phyloP scores from a whole-genome alignment of 2,329 filamentous ascomycete species.

The Colletotrichum sp. region DNA sequence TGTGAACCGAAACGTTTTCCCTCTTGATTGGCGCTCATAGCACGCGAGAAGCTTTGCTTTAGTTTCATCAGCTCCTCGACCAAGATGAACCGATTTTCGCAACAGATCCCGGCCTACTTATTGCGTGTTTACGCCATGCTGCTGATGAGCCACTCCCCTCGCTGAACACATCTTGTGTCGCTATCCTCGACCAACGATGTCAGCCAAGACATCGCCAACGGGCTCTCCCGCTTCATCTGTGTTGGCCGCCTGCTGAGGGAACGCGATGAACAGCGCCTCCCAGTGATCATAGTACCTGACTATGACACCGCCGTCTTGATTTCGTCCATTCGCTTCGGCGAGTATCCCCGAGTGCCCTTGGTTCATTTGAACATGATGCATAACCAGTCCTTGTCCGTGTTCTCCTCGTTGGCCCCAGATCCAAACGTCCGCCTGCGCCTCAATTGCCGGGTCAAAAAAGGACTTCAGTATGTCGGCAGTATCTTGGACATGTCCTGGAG shows the following conservation, averaged over 20 bases:
- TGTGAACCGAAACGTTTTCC: not conserved
- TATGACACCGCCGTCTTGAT: not conserved
- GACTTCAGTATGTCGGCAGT: not conserved
- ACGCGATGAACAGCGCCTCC: not conserved
- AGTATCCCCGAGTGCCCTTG: not conserved
- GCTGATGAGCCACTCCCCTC: fast-evolving
- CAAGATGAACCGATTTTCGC: fast-evolving
- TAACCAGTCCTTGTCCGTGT: not conserved
- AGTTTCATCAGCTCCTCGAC: fast-evolving
- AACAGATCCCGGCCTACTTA: fast-evolving
- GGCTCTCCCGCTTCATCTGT: not conserved
- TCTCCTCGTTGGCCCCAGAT: not conserved
- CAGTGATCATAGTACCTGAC: not conserved
- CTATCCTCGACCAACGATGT: not conserved
- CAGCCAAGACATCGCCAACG: not conserved
- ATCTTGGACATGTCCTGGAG: fast-evolving
- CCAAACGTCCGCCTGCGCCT: not conserved
- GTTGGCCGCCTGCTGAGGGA: not conserved
- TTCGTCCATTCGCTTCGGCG: not conserved
- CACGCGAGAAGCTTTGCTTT: fast-evolving
- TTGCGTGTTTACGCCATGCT: fast-evolving
- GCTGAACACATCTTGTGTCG: fast-evolving
- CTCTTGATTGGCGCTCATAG: not conserved
- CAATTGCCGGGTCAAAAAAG: not conserved
- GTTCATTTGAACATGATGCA: not conserved